These are phyloP conservation scores for Albizia julibrissin DNA, from an alignment of 306 rosid species.

Conservation along the genomic window DNA sequence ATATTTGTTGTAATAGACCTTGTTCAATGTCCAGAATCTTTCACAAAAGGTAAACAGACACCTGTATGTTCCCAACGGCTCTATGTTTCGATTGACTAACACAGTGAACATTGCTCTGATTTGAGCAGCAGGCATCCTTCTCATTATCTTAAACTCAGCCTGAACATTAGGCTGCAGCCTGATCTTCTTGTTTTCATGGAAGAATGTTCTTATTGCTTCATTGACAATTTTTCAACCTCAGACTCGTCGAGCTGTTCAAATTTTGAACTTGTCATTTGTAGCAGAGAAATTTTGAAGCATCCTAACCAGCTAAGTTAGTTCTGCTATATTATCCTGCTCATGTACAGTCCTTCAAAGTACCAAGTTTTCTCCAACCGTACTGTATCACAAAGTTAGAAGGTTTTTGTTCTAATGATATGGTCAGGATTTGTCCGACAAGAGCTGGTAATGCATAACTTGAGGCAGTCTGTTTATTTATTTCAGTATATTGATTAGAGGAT, in stretches of 20 bases:
- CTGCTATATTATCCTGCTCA: slow-evolving; percentile 7
- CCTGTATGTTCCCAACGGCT: neutral
- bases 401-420: slow-evolving; percentile 17
- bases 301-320: neutral
- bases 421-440: slow-evolving; percentile 11
- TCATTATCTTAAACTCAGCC: slow-evolving; percentile 3
- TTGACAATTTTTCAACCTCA: slow-evolving; percentile 5
- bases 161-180: neutral
- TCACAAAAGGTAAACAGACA: slow-evolving; percentile 28
- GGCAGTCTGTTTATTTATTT: neutral
- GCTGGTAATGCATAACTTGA: neutral
- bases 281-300: slow-evolving; percentile 23
- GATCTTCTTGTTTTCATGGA: slow-evolving; percentile 24
- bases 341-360: slow-evolving; percentile 29
- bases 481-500: neutral
- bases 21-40: neutral
- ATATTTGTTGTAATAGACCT: slow-evolving; percentile 13
- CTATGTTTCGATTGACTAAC: neutral
- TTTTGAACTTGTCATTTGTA: slow-evolving; percentile 23
- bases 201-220: slow-evolving; percentile 7
- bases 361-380: slow-evolving; percentile 16
- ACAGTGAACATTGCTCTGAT: neutral
- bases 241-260: slow-evolving; percentile 26
- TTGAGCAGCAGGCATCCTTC: slow-evolving; percentile 2
- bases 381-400: slow-evolving; percentile 24